Conservation (phyloP, 768 basidiomycete species). For the Pisolithus albus region DNA sequence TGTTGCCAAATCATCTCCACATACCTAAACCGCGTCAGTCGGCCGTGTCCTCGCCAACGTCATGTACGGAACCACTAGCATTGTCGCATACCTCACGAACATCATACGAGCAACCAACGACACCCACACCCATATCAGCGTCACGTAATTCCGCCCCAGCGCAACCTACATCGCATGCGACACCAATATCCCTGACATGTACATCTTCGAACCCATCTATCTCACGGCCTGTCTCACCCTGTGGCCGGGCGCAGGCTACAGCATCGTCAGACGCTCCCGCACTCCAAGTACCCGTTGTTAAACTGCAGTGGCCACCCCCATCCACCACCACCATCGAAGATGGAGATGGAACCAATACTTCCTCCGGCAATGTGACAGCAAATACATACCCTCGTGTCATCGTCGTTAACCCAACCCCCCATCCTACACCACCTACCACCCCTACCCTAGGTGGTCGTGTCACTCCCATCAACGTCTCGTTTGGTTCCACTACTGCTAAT, state of each 20-base stretch:
- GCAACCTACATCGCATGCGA: background rate
- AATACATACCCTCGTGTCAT: constrained; percentile 49
- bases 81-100: constrained; percentile 4
- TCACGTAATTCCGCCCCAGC: background rate
- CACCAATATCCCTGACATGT: background rate
- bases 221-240: background rate
- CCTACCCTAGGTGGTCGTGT: constrained; percentile 34
- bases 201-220: constrained; percentile 11
- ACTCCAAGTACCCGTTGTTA: constrained; percentile 21
- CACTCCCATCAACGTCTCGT: constrained; percentile 4
- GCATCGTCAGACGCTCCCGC: constrained; percentile 3
- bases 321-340: constrained; percentile 1
- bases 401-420: constrained; percentile 70
- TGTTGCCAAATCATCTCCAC: constrained; percentile 41
- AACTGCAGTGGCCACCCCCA: constrained; percentile 20
- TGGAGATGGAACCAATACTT: background rate
- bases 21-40: constrained; percentile 16
- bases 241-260: background rate
- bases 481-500: background rate
- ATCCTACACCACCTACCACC: constrained; percentile 71
- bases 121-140: background rate
- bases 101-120: background rate
- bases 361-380: constrained; percentile 1
- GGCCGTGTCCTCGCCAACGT: constrained; percentile 3
- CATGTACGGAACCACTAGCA: constrained; percentile 4